Evolutionary conservation across 257 asterid species (phyloP).

Genomic region (Lycium barbarum): DNA sequence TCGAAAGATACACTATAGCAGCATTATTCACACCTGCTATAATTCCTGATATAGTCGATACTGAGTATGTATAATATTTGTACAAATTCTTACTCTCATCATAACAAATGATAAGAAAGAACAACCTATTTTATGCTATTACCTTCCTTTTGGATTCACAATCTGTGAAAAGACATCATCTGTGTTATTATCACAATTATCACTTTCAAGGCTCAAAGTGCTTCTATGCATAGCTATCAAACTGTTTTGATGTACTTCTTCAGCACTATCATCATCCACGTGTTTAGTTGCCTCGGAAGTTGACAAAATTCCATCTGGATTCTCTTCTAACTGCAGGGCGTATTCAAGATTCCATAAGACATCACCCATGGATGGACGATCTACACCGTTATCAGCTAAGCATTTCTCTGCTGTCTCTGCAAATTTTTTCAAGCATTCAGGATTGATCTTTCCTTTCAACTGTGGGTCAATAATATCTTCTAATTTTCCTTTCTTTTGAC

Average conservation of each 20-base stretch:
- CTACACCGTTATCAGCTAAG: slow-evolving; percentile 70
- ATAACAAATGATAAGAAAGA: slow-evolving; percentile 19
- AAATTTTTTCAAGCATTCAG: slow-evolving; percentile 63
- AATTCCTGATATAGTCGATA: neutral
- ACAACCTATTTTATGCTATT: slow-evolving; percentile 17
- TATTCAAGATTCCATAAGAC: slow-evolving; percentile 80
- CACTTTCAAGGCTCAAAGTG: slow-evolving; percentile 64
- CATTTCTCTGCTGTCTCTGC: slow-evolving; percentile 77
- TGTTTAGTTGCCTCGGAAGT: neutral
- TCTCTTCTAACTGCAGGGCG: slow-evolving; percentile 68
- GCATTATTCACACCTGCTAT: slow-evolving; percentile 2
- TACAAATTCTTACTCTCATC: slow-evolving; percentile 14
- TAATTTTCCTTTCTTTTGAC: slow-evolving; percentile 61
- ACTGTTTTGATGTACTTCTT: slow-evolving; percentile 51
- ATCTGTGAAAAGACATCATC: slow-evolving; percentile 69
- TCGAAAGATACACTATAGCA: slow-evolving; percentile 1
- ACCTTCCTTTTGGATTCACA: slow-evolving; percentile 68
- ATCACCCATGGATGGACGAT: slow-evolving; percentile 87
- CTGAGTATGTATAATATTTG: neutral
- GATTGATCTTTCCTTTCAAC: slow-evolving; percentile 59
- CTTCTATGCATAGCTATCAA: slow-evolving; percentile 73
- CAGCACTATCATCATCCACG: slow-evolving; percentile 40
- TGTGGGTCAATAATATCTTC: slow-evolving; percentile 76
- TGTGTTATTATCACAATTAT: slow-evolving; percentile 39
- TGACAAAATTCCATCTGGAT: slow-evolving; percentile 30